A percentile compares a stretch with the other conserved stretches of the same genome.
Conservation (phyloP, 2,329 filamentous ascomycete species). For the Fusarium staphyleae region DNA sequence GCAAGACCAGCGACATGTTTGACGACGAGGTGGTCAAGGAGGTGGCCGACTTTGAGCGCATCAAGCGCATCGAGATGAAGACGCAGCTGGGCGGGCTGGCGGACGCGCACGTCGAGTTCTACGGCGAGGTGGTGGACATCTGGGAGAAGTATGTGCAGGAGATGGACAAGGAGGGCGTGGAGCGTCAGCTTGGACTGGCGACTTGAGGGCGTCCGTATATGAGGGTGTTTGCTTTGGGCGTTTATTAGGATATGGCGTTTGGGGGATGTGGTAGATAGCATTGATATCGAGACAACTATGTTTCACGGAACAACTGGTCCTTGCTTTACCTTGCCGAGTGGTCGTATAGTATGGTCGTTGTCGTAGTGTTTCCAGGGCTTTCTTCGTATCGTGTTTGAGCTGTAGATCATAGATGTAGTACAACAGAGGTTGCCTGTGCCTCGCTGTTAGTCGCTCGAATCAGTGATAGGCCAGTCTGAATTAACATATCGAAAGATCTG, state of each 20-base stretch:
- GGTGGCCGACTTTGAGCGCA: conserved; percentile 91
- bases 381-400: too few species aligned
- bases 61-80: conserved; percentile 93
- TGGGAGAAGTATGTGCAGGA: conserved; percentile 93
- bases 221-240: conserved; percentile 7
- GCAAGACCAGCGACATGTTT: conserved; percentile 87
- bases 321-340: too few species aligned
- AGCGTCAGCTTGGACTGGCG: too few species aligned
- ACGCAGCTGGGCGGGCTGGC: conserved; percentile 83
- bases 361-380: too few species aligned
- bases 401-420: too few species aligned
- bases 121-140: conserved; percentile 76
- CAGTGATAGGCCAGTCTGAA: too few species aligned
- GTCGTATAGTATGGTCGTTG: too few species aligned
- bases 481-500: too few species aligned
- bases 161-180: conserved; percentile 71
- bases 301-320: too few species aligned
- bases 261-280: conserved; percentile 12
- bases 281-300: conserved; percentile 5
- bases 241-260: conserved; percentile 36
- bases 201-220: neutral
- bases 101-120: conserved; percentile 87
- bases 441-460: too few species aligned
- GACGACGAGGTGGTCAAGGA: conserved; percentile 96
- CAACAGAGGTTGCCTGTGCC: too few species aligned